phyloP scores from a whole-genome alignment of 306 rosid genomes.

The Morella rubra region DNA sequence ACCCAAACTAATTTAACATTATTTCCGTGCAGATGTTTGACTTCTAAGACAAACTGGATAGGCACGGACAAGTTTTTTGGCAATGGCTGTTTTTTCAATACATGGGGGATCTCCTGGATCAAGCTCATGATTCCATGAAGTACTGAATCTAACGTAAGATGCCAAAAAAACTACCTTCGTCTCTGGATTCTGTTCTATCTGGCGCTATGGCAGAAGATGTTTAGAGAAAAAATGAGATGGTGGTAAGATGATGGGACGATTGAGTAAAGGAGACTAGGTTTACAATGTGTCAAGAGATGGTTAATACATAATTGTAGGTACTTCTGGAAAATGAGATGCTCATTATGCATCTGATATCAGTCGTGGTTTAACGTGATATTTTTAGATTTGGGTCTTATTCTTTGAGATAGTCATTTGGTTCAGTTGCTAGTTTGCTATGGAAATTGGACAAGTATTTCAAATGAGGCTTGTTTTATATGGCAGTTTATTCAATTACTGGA shows the following conservation, averaged over 20 bases:
- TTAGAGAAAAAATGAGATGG: constrained; percentile 9
- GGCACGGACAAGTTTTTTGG: constrained; percentile 26
- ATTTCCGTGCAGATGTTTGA: constrained; percentile 78
- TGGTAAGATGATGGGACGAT: constrained; percentile 21
- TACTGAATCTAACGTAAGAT: constrained; percentile 32
- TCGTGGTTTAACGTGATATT: constrained; percentile 27
- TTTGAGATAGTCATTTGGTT: constrained; percentile 18
- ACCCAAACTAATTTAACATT: constrained; percentile 22
- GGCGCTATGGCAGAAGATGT: constrained; percentile 25
- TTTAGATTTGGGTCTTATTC: constrained; percentile 33
- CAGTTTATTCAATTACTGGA: neutral
- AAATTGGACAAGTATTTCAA: constrained; percentile 27
- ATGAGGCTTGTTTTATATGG: constrained; percentile 11
- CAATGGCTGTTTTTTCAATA: constrained; percentile 25
- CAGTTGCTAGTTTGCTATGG: constrained; percentile 32
- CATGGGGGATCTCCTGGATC: constrained; percentile 29
- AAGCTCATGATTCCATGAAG: constrained; percentile 26
- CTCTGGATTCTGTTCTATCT: constrained; percentile 28
- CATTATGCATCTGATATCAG: constrained; percentile 6
- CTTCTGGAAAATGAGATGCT: constrained; percentile 28
- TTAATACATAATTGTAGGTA: constrained; percentile 41
- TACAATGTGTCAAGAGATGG: constrained; percentile 40
- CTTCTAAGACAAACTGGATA: constrained; percentile 23
- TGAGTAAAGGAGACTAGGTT: constrained; percentile 39
- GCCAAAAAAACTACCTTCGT: constrained; percentile 28